Percentiles rank a stretch among this genome's conserved stretches.
phyloP scores from a whole-genome alignment of 768 basidiomycete genomes.

The Trametopsis cervina region DNA sequence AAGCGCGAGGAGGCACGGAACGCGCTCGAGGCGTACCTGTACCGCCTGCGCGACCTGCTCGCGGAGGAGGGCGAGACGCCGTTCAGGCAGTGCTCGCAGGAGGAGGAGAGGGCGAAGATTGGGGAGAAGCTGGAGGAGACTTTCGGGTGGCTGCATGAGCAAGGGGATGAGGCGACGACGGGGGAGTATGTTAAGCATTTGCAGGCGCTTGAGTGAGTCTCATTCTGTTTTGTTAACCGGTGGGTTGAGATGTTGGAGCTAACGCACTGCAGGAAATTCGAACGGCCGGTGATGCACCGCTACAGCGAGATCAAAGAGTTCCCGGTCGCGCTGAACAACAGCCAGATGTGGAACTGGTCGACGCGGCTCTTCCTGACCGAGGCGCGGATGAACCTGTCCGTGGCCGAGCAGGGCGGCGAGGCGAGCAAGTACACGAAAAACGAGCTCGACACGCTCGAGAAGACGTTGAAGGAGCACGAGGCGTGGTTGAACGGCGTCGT shows the following conservation, averaged over 20 bases:
- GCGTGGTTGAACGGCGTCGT: constrained; percentile 78
- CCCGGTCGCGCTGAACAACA: constrained; percentile 73
- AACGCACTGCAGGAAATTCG: constrained; percentile 49
- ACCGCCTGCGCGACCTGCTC: constrained; percentile 79
- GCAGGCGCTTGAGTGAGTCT: constrained; percentile 76
- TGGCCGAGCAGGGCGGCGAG: constrained; percentile 49
- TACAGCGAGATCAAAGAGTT: constrained; percentile 87
- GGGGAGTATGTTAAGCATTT: constrained; percentile 69
- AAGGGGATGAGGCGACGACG: constrained; percentile 78
- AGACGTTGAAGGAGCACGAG: constrained; percentile 71
- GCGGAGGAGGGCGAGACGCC: constrained; percentile 62
- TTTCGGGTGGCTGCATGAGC: constrained; percentile 76
- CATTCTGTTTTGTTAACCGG: not conserved
- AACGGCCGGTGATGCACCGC: constrained; percentile 77
- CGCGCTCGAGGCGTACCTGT: constrained; percentile 88
- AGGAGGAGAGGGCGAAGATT: constrained; percentile 62
- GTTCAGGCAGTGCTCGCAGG: constrained; percentile 80
- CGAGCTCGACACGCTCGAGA: constrained; percentile 80
- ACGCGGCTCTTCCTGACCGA: constrained; percentile 81
- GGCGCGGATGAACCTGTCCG: constrained; percentile 68
- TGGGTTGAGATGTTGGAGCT: not conserved
- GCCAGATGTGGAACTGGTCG: constrained; percentile 85
- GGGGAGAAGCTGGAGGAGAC: constrained; percentile 63
- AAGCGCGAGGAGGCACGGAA: constrained; percentile 89
- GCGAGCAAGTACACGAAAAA: constrained; percentile 78